Conservation (phyloP, 306 rosid species). For the Sphenostylis stenocarpa region DNA sequence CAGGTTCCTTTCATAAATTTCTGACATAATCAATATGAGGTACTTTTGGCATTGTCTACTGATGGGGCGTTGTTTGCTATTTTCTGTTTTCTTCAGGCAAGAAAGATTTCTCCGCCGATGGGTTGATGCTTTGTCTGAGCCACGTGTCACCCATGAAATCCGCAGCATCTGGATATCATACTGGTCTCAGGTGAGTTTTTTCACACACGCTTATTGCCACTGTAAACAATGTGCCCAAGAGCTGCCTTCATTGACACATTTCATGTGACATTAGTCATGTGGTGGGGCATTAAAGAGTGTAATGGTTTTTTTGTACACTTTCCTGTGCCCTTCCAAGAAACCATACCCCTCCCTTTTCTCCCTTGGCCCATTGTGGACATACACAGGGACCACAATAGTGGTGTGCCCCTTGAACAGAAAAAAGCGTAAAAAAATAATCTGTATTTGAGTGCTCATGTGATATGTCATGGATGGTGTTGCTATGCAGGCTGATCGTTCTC, state of each 20-base stretch:
- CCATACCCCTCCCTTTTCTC: neutral
- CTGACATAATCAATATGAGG: neutral
- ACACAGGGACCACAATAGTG: neutral
- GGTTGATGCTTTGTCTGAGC: conserved; percentile 65
- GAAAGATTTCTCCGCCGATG: conserved; percentile 65
- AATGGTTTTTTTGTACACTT: neutral
- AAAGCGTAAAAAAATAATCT: neutral
- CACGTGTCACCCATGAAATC: conserved; percentile 79
- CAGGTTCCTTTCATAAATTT: conserved; percentile 47
- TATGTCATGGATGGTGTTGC: conserved; percentile 26
- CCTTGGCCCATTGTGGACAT: neutral
- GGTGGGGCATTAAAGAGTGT: neutral
- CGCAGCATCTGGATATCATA: conserved; percentile 79
- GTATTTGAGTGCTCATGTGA: conserved; percentile 23
- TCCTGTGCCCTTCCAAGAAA: neutral
- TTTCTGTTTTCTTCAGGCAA: conserved; percentile 56
- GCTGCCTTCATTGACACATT: neutral
- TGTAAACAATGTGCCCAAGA: neutral
- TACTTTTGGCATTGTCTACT: neutral
- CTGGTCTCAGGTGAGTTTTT: conserved; percentile 73
- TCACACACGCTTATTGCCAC: neutral
- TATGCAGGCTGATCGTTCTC: conserved; percentile 64
- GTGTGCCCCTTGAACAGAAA: neutral
- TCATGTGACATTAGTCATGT: neutral
- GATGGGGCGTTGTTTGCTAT: neutral